Conservation (phyloP, 2,329 filamentous ascomycete species). For the Allantophomopsis cytisporea region DNA sequence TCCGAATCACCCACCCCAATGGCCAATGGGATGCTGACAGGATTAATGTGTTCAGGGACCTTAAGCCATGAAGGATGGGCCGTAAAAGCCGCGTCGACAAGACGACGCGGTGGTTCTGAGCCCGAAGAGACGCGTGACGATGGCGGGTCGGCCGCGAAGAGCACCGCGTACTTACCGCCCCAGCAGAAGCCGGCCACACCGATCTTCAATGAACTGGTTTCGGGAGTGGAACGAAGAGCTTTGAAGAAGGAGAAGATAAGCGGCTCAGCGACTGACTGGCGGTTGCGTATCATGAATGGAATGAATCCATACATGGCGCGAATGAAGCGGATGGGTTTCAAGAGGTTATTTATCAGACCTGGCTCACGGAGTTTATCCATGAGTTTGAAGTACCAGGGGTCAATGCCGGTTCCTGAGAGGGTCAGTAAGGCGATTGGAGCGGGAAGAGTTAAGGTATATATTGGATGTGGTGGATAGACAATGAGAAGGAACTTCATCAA, state of each 20-base stretch:
- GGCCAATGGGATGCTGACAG: conserved; percentile 27
- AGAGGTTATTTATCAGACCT: neutral
- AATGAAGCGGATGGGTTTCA: conserved; percentile 23
- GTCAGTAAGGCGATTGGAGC: neutral
- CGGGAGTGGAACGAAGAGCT: conserved; percentile 16
- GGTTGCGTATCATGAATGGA: conserved; percentile 15
- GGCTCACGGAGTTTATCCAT: neutral
- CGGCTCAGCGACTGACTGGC: conserved; percentile 15
- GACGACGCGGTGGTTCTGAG: conserved; percentile 8
- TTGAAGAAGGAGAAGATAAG: conserved; percentile 23
- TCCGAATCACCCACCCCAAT: conserved; percentile 33
- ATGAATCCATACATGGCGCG: conserved; percentile 29
- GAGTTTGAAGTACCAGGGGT: too few species aligned
- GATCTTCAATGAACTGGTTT: conserved; percentile 23
- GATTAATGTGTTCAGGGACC: conserved; percentile 29
- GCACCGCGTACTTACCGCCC: conserved; percentile 40
- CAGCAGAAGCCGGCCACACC: conserved; percentile 49
- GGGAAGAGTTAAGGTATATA: neutral
- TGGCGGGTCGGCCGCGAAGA: conserved; percentile 27
- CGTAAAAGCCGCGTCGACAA: conserved; percentile 37
- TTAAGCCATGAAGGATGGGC: conserved; percentile 35
- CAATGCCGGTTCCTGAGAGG: too few species aligned
- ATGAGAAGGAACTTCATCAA: too few species aligned
- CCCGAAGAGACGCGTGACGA: conserved; percentile 7
- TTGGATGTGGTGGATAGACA: neutral